Conservation (phyloP, 2,329 filamentous ascomycete genomes). For the Aphanocladium album region DNA sequence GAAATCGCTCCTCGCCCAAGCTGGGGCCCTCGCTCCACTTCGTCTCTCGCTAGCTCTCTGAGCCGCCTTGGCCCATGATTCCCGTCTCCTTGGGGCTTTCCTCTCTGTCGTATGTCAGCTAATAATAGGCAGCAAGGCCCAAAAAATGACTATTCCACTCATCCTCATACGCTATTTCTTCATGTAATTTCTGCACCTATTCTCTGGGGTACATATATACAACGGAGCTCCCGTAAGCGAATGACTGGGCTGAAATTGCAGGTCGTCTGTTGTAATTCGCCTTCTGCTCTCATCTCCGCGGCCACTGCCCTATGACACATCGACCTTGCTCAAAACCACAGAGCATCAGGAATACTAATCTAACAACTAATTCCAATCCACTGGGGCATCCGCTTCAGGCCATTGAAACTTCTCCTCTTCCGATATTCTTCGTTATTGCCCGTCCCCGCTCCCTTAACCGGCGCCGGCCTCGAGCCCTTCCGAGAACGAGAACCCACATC, state of each 20-base stretch:
- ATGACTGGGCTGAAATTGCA: not conserved
- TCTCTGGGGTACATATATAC: not conserved
- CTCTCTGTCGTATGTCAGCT: not conserved
- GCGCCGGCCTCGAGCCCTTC: not conserved
- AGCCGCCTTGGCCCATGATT: not conserved
- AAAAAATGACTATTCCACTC: not conserved
- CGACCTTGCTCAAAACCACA: not conserved
- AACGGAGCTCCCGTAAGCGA: not conserved
- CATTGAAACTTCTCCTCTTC: not conserved
- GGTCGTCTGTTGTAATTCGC: too few relatives aligned
- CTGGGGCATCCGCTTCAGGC: not conserved
- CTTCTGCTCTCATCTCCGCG: not conserved
- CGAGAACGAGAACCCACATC: not conserved
- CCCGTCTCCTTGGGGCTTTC: not conserved
- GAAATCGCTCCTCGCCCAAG: not conserved
- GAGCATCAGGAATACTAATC: not conserved
- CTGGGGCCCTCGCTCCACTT: not conserved
- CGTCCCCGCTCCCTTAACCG: not conserved
- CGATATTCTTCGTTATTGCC: not conserved
- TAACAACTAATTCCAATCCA: not conserved
- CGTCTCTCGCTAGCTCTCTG: not conserved
- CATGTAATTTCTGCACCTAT: not conserved
- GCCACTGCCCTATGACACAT: not conserved
- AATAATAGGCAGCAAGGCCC: not conserved
- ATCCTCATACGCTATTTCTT: not conserved